Evolutionary conservation across 768 basidiomycete species (phyloP).

Genomic region (Lactarius akahatsu): DNA sequence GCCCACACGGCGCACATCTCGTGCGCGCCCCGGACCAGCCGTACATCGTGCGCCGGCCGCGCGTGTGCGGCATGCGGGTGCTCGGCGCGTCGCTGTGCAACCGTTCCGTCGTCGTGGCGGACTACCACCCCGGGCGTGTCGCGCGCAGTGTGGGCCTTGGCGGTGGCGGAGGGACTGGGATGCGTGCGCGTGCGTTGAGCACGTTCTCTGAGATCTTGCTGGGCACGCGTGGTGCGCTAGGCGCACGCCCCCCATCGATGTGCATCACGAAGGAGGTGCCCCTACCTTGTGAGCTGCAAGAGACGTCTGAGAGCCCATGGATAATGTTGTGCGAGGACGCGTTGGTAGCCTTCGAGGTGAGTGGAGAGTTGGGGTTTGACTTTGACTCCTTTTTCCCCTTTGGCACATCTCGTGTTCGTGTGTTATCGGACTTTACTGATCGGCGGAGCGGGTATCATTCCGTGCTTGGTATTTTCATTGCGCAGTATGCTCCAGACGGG

Average conservation of each 20-base stretch:
- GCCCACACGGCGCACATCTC: slow-evolving; percentile 15
- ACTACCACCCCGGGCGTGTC: slow-evolving; percentile 20
- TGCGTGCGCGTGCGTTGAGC: background rate
- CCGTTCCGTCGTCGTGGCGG: slow-evolving; percentile 6
- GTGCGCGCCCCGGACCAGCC: slow-evolving; percentile 7
- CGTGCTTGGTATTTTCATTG: background rate
- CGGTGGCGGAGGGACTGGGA: background rate
- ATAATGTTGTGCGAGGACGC: slow-evolving; percentile 24
- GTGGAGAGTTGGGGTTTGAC: background rate
- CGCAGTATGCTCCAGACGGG: slow-evolving; percentile 18
- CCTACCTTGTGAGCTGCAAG: slow-evolving; percentile 10
- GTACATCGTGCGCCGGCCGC: slow-evolving; percentile 15
- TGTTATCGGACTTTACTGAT: background rate
- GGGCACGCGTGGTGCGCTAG: background rate
- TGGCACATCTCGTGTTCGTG: background rate
- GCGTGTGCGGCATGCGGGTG: slow-evolving; percentile 21
- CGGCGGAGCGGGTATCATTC: background rate
- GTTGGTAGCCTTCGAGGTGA: slow-evolving; percentile 25
- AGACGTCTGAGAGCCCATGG: slow-evolving; percentile 15
- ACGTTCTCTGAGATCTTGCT: slow-evolving; percentile 2
- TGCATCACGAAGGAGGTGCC: slow-evolving; percentile 20
- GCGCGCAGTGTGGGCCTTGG: background rate
- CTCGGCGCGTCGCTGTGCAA: slow-evolving; percentile 10
- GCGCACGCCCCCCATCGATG: background rate
- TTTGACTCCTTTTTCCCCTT: background rate